These are phyloP conservation scores for Umbilicus rupestris DNA, from an alignment of 164 flowering plant species.

Conservation along the genomic window DNA sequence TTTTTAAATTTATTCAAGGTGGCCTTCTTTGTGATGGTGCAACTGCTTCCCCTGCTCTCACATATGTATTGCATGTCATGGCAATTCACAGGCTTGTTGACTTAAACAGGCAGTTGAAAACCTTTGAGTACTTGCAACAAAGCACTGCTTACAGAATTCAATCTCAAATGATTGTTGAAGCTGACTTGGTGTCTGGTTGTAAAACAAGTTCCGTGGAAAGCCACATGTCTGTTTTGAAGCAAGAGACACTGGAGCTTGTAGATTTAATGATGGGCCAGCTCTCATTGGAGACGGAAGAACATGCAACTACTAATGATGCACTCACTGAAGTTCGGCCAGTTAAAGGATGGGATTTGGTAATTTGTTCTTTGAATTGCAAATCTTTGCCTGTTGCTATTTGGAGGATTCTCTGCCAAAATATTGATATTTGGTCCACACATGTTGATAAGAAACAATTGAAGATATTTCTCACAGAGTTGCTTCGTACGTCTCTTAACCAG, in stretches of 20 bases:
- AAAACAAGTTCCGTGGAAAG: conserved; percentile 30
- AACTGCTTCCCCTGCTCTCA: conserved; percentile 30
- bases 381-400: conserved; percentile 57
- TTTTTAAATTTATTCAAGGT: conserved; percentile 34
- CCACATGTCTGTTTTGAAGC: conserved; percentile 22
- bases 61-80: conserved; percentile 52
- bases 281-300: conserved; percentile 17
- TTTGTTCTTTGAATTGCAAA: conserved; percentile 33
- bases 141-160: conserved; percentile 18
- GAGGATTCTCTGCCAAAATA: conserved; percentile 66
- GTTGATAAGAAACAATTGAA: conserved; percentile 56
- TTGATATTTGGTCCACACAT: conserved; percentile 75
- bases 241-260: conserved; percentile 63
- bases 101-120: conserved; percentile 54
- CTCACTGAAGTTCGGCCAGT: conserved; percentile 8
- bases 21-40: conserved; percentile 23
- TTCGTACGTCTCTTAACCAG: conserved; percentile 25
- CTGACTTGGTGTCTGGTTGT: conserved; percentile 12
- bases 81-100: conserved; percentile 79
- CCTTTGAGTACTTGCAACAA: conserved; percentile 43
- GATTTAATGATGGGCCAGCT: conserved; percentile 34
- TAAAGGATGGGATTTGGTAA: conserved; percentile 39
- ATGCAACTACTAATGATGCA: conserved; percentile 12
- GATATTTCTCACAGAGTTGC: conserved; percentile 43
- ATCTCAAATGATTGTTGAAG: conserved; percentile 24